Evolutionary conservation across 352 stramenopile genomes (phyloP).

Genomic region (Phytophthora constricta): DNA sequence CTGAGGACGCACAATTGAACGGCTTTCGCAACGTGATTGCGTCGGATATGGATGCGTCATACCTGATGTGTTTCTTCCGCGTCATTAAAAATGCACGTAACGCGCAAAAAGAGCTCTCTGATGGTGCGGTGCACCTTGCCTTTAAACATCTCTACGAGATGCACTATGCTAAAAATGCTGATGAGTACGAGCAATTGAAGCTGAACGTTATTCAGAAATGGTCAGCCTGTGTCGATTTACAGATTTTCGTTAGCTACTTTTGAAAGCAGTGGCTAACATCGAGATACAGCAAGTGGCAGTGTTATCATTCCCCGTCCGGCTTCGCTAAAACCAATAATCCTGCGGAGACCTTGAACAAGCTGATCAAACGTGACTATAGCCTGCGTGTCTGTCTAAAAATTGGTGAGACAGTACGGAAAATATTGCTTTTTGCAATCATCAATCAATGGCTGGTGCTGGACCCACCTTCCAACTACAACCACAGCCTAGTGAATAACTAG

Average conservation of each 20-base stretch:
- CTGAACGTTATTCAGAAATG: no score
- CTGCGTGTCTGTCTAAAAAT: background rate
- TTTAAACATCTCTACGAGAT: background rate
- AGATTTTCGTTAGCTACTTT: background rate
- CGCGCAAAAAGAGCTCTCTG: background rate
- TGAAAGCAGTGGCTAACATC: background rate
- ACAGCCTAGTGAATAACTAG: no score
- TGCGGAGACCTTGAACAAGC: background rate
- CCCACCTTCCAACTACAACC: no score
- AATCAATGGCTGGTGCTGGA: background rate
- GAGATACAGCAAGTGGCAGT: background rate
- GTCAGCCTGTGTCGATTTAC: no score
- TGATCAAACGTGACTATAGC: background rate
- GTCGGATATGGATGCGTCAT: background rate
- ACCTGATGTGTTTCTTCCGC: background rate
- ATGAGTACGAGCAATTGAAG: background rate
- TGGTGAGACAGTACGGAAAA: background rate
- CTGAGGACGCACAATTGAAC: background rate
- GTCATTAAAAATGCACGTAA: background rate
- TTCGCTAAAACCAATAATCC: background rate
- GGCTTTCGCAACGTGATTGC: background rate
- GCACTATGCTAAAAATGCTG: background rate
- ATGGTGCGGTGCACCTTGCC: background rate
- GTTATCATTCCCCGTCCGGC: background rate
- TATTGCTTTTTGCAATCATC: background rate